Percentiles rank a stretch among this genome's conserved stretches.
phyloP scores from a whole-genome alignment of 352 stramenopile genomes.

The Aphanomyces euteiches region DNA sequence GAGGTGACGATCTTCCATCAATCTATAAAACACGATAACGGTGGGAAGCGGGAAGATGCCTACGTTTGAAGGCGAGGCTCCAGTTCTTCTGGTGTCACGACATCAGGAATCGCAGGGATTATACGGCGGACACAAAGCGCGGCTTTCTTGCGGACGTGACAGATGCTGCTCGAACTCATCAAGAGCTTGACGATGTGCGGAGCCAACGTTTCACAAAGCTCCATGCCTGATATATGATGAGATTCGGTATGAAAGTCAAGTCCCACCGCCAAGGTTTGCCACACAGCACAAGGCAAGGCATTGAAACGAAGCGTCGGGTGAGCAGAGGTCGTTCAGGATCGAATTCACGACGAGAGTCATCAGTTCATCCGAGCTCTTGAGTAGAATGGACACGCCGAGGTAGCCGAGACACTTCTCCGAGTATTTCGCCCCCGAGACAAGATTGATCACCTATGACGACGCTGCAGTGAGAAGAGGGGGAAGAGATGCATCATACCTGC shows the following conservation, averaged over 20 bases:
- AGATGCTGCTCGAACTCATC: constrained; percentile 87
- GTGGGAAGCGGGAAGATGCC: neutral
- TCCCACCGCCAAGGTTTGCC: constrained; percentile 88
- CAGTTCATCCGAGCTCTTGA: constrained; percentile 87
- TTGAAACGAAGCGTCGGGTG: constrained; percentile 79
- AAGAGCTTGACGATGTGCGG: constrained; percentile 92
- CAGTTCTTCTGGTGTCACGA: constrained; percentile 82
- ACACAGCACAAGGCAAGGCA: constrained; percentile 94
- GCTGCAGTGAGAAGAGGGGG: neutral
- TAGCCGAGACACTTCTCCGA: constrained; percentile 95
- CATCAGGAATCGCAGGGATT: constrained; percentile 89
- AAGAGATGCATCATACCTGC: constrained; percentile 48
- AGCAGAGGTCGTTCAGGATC: constrained; percentile 95
- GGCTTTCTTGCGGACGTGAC: constrained; percentile 96
- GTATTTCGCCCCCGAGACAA: constrained; percentile 93
- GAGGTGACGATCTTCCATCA: constrained; percentile 92
- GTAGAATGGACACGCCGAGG: constrained; percentile 92
- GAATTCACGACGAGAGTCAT: constrained; percentile 94
- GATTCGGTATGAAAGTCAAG: neutral
- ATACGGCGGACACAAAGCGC: constrained; percentile 93
- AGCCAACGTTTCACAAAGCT: constrained; percentile 93
- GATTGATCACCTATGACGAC: constrained; percentile 79
- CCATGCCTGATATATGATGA: constrained; percentile 41
- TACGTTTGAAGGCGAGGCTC: constrained; percentile 50
- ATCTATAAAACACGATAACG: constrained; percentile 27